Conservation (phyloP, 2,329 filamentous ascomycete species). For the Gnomoniopsis sp. region DNA sequence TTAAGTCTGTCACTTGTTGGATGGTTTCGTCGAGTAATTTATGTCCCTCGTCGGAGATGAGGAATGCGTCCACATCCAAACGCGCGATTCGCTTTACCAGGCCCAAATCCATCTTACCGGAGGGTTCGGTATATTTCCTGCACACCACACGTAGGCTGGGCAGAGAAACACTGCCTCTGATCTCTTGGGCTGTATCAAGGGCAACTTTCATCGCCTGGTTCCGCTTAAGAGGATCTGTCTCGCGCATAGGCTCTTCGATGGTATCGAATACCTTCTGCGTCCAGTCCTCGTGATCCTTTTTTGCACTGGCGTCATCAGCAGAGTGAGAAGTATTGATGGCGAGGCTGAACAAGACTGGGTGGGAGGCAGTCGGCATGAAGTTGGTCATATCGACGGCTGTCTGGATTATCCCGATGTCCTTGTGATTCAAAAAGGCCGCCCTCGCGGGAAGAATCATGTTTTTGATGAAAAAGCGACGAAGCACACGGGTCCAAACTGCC, state of each 20-base stretch:
- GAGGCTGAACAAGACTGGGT: constrained; percentile 44
- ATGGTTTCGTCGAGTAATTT: constrained; percentile 39
- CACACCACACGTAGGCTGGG: constrained; percentile 41
- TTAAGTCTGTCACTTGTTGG: constrained; percentile 27
- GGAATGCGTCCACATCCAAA: constrained; percentile 47
- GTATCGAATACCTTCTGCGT: constrained; percentile 34
- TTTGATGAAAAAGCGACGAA: constrained; percentile 47
- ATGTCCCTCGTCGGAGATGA: constrained; percentile 34
- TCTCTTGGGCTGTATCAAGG: constrained; percentile 29
- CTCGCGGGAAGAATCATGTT: constrained; percentile 51
- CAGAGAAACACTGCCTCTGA: constrained; percentile 31
- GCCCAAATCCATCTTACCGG: constrained; percentile 37
- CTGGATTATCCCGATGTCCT: constrained; percentile 38
- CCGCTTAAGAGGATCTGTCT: constrained; percentile 19
- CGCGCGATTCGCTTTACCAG: constrained; percentile 38
- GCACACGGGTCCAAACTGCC: constrained; percentile 41
- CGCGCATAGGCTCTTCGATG: constrained; percentile 27
- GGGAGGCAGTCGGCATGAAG: constrained; percentile 32
- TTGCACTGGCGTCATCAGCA: constrained; percentile 35
- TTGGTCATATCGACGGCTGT: constrained; percentile 38
- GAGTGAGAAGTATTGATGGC: constrained; percentile 29
- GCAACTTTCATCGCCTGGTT: constrained; percentile 27
- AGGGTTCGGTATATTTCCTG: constrained; percentile 36
- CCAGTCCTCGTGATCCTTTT: constrained; percentile 38
- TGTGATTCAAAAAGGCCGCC: constrained; percentile 41